Conservation (phyloP, 1,139 yeast genomes). For the Kurtzmaniella quercitrusa region DNA sequence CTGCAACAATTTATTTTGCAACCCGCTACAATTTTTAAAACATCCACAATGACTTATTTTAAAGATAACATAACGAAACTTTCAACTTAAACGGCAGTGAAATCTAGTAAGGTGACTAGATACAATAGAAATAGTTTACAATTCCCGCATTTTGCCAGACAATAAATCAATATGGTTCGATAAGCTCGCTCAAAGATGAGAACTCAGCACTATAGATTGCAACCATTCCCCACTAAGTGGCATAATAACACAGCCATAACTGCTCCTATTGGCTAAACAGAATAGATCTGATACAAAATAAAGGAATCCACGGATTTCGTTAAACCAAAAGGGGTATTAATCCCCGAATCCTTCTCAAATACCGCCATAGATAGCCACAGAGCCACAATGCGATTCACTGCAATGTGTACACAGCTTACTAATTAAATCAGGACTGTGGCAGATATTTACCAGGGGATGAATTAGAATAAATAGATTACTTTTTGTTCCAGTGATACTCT, state of each 20-base stretch:
- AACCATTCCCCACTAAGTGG: background rate
- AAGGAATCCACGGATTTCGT: background rate
- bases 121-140: too few relatives aligned
- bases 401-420: background rate
- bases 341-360: background rate
- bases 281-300: background rate
- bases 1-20: background rate
- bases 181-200: too few relatives aligned
- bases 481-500: too few relatives aligned
- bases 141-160: too few relatives aligned
- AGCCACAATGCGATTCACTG: constrained; percentile 1
- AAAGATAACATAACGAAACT: too few relatives aligned
- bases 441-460: background rate
- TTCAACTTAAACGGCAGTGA: too few relatives aligned
- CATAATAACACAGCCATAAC: background rate
- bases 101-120: too few relatives aligned
- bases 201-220: background rate
- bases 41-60: too few relatives aligned
- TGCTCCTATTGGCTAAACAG: background rate
- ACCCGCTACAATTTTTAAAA: too few relatives aligned
- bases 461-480: too few relatives aligned
- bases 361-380: background rate
- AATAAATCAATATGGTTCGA: too few relatives aligned
- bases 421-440: background rate
- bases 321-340: background rate